These are phyloP conservation scores for Heritiera littoralis DNA, from an alignment of 345 rosid genomes.

Conservation along the genomic window DNA sequence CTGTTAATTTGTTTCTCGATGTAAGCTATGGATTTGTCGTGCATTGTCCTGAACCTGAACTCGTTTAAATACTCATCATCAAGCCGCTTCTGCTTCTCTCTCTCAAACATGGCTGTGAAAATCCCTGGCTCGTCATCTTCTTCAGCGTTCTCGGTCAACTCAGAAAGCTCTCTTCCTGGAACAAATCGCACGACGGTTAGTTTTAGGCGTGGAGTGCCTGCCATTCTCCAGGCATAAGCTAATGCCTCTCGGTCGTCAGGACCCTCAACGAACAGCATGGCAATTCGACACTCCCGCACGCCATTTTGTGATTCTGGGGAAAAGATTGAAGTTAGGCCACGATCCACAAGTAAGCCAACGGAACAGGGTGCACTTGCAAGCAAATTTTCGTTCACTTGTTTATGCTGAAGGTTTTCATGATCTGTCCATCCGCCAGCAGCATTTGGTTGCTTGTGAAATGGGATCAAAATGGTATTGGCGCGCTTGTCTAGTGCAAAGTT, in stretches of 20 bases:
- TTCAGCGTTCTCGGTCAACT: background rate
- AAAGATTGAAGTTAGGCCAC: conserved; percentile 34
- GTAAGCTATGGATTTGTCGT: conserved; percentile 29
- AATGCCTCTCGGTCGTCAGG: conserved; percentile 46
- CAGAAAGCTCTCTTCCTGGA: conserved; percentile 13
- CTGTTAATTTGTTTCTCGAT: conserved; percentile 27
- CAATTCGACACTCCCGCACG: background rate
- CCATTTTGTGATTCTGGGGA: background rate
- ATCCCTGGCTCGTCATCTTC: background rate
- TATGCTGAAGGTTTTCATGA: conserved; percentile 40
- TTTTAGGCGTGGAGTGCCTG: conserved; percentile 21
- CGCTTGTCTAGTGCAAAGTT: conserved; percentile 64
- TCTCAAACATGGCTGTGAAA: background rate
- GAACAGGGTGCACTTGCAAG: conserved; percentile 58
- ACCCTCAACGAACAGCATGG: conserved; percentile 38
- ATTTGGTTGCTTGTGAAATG: conserved; percentile 49
- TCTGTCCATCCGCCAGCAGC: conserved; percentile 41
- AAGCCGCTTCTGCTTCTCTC: conserved; percentile 28
- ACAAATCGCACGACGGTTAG: conserved; percentile 32
- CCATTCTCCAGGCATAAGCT: conserved; percentile 37
- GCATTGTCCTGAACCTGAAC: conserved; percentile 40
- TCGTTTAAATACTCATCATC: conserved; percentile 41
- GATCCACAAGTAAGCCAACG: conserved; percentile 67
- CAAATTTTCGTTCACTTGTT: conserved; percentile 55
- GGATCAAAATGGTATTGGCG: conserved; percentile 51